Percentiles rank a stretch among this genome's conserved stretches.
Evolutionary conservation across 108 stramenopile species (phyloP).

Genomic region (Asterionellopsis glacialis): DNA sequence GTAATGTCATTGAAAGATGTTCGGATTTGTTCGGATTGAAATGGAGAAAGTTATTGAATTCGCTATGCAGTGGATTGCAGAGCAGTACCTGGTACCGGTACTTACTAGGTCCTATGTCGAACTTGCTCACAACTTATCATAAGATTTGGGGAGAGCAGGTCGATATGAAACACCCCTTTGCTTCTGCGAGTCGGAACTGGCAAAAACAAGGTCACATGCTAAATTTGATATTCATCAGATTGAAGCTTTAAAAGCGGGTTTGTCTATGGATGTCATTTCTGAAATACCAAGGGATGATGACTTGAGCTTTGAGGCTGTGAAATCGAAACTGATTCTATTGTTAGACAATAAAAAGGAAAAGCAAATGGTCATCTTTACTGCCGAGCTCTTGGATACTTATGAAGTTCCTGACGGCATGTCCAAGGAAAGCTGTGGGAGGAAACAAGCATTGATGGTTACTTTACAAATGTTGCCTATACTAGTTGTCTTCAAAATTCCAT

Average conservation of each 20-base stretch:
- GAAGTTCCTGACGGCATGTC: slow-evolving; percentile 68
- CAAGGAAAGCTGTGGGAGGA: slow-evolving; percentile 41
- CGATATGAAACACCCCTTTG: slow-evolving; percentile 62
- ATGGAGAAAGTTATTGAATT: too few species aligned
- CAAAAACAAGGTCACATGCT: slow-evolving; percentile 48
- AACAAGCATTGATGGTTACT: slow-evolving; percentile 78
- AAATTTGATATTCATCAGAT: slow-evolving; percentile 76
- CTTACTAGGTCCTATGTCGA: too few species aligned
- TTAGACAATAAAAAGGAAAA: slow-evolving; percentile 52
- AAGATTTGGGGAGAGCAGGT: slow-evolving; percentile 52
- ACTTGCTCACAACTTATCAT: too few species aligned
- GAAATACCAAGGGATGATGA: slow-evolving; percentile 59
- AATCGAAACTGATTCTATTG: slow-evolving; percentile 35
- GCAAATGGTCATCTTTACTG: slow-evolving; percentile 54
- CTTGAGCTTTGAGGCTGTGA: slow-evolving; percentile 42
- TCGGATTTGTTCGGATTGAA: too few species aligned
- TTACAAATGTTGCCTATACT: slow-evolving; percentile 66
- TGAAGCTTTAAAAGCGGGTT: slow-evolving; percentile 67
- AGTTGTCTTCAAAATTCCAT: slow-evolving; percentile 71
- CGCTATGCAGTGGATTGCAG: too few species aligned
- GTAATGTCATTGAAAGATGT: too few species aligned
- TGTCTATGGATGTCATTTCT: slow-evolving; percentile 41
- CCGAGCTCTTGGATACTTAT: slow-evolving; percentile 69
- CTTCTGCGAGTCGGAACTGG: slow-evolving; percentile 66
- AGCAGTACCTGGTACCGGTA: too few species aligned